Evolutionary conservation across 2,329 filamentous ascomycete species (phyloP).

Genomic region (Pseudogymnoascus sp.): DNA sequence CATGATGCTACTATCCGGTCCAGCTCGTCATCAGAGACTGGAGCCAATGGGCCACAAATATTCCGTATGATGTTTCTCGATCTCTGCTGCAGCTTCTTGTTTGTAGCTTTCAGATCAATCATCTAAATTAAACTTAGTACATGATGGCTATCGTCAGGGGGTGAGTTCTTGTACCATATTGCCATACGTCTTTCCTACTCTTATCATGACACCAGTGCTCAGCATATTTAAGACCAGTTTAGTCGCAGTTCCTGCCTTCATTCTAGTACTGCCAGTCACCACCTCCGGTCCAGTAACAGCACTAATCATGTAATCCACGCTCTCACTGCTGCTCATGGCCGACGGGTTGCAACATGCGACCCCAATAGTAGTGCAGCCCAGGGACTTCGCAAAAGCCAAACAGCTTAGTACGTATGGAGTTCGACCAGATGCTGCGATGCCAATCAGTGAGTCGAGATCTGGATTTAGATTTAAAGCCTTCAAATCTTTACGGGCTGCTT

Average conservation of each 20-base stretch:
- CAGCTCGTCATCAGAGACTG: conserved; percentile 22
- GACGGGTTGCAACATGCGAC: conserved; percentile 33
- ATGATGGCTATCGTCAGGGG: background rate
- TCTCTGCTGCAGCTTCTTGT: conserved; percentile 32
- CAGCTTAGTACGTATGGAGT: conserved; percentile 37
- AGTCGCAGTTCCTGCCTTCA: conserved; percentile 39
- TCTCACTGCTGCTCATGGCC: conserved; percentile 23
- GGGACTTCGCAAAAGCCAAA: conserved; percentile 29
- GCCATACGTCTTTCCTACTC: conserved; percentile 35
- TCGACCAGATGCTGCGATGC: conserved; percentile 37
- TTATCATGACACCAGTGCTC: conserved; percentile 36
- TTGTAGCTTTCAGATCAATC: conserved; percentile 33
- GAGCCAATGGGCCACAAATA: conserved; percentile 19
- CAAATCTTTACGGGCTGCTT: conserved; percentile 27
- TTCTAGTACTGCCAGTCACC: conserved; percentile 38
- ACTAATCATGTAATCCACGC: conserved; percentile 30
- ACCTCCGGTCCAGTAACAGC: conserved; percentile 37
- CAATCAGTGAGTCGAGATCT: conserved; percentile 32
- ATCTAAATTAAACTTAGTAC: conserved; percentile 21
- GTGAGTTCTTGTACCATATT: conserved; percentile 30
- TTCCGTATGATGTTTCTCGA: conserved; percentile 30
- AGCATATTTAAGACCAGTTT: conserved; percentile 40
- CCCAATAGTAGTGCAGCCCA: conserved; percentile 33
- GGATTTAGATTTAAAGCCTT: conserved; percentile 25
- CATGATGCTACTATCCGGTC: conserved; percentile 26